Conservation (phyloP, 768 basidiomycete species). For the Mycena haematopus region DNA sequence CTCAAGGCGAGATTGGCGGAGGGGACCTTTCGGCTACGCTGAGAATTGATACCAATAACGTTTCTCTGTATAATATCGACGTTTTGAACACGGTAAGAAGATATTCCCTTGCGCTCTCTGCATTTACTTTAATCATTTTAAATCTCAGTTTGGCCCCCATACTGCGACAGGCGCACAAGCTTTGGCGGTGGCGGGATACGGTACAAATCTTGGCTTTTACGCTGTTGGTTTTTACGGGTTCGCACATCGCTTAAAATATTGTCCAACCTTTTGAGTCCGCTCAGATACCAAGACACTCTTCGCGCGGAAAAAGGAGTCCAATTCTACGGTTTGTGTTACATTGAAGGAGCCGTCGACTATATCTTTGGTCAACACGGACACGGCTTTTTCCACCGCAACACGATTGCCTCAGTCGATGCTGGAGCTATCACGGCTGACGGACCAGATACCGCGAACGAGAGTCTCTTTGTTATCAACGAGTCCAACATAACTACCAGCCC, state of each 20-base stretch:
- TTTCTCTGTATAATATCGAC: slow-evolving; percentile 41
- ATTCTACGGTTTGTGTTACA: slow-evolving; percentile 34
- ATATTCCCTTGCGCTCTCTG: background rate
- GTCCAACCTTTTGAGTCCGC: slow-evolving; percentile 5
- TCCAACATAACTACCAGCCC: slow-evolving; percentile 30
- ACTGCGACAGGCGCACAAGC: slow-evolving; percentile 31
- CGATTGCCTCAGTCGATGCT: slow-evolving; percentile 34
- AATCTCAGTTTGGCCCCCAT: slow-evolving; percentile 31
- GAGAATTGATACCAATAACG: slow-evolving; percentile 33
- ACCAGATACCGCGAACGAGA: slow-evolving; percentile 24
- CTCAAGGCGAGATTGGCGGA: slow-evolving; percentile 6
- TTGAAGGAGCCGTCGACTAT: slow-evolving; percentile 37
- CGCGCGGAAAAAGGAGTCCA: slow-evolving; percentile 33
- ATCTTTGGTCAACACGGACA: slow-evolving; percentile 36
- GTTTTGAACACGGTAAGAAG: slow-evolving; percentile 36
- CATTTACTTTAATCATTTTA: background rate
- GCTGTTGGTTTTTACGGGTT: slow-evolving; percentile 34
- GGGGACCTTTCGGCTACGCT: slow-evolving; percentile 34
- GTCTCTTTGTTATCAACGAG: slow-evolving; percentile 34
- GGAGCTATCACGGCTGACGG: slow-evolving; percentile 37
- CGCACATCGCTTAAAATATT: background rate
- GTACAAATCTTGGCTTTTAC: slow-evolving; percentile 35
- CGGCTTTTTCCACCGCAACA: slow-evolving; percentile 35
- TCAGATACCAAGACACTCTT: slow-evolving; percentile 33
- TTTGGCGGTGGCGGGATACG: slow-evolving; percentile 35